A percentile compares a stretch with the other conserved stretches of the same genome.
These are phyloP conservation scores for Skeletonema menzelii DNA, from an alignment of 108 stramenopile genomes.

Conservation along the genomic window DNA sequence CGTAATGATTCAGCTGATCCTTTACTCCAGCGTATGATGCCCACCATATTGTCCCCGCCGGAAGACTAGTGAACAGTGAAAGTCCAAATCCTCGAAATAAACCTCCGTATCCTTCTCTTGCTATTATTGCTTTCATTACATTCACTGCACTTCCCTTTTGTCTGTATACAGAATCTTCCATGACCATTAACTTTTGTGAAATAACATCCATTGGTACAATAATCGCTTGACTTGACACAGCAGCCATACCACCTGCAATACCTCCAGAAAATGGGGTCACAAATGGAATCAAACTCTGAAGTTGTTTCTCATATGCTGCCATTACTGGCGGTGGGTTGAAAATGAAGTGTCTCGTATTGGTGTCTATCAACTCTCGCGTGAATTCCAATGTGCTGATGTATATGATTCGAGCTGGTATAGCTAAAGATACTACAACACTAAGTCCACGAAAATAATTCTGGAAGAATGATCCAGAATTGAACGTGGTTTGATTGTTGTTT, in stretches of 20 bases:
- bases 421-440: slow-evolving; percentile 50
- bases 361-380: slow-evolving; percentile 37
- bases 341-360: slow-evolving; percentile 18
- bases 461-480: slow-evolving; percentile 2
- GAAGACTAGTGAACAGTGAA: slow-evolving; percentile 49
- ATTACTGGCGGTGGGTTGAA: slow-evolving; percentile 30
- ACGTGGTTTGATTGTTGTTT: slow-evolving; percentile 8
- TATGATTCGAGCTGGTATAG: slow-evolving; percentile 49
- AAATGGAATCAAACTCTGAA: slow-evolving; percentile 23
- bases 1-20: slow-evolving; percentile 27
- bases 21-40: slow-evolving; percentile 49
- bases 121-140: slow-evolving; percentile 31
- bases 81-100: slow-evolving; percentile 57
- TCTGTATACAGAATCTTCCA: slow-evolving; percentile 23
- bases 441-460: slow-evolving; percentile 51
- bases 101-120: slow-evolving; percentile 34
- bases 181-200: slow-evolving; percentile 58
- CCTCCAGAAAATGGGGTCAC: slow-evolving; percentile 50
- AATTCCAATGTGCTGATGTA: slow-evolving; percentile 49
- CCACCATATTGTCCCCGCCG: slow-evolving; percentile 62
- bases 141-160: slow-evolving; percentile 25
- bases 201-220: slow-evolving; percentile 68
- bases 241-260: slow-evolving; percentile 57
- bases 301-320: slow-evolving; percentile 13
- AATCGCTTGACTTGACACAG: slow-evolving; percentile 48